A percentile compares a stretch with the other conserved stretches of the same genome.
Evolutionary conservation across 2,329 filamentous ascomycete species (phyloP).

Genomic region (Hymenoscyphus scutula): DNA sequence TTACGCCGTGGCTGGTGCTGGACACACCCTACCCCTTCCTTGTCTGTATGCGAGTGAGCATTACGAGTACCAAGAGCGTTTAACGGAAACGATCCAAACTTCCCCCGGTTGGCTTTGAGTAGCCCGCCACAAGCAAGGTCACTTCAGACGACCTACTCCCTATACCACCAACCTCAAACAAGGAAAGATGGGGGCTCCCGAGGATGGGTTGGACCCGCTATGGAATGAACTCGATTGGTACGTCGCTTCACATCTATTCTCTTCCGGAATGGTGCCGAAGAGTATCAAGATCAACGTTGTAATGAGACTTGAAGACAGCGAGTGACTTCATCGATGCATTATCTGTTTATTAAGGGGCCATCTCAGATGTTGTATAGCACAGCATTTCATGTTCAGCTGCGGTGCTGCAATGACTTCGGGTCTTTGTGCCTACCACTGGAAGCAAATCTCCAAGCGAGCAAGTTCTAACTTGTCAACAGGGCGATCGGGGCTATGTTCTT

Average conservation of each 20-base stretch:
- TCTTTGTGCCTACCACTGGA: neutral
- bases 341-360: neutral
- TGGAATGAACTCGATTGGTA: conserved; percentile 36
- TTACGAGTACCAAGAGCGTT: neutral
- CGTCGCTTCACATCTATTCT: conserved; percentile 11
- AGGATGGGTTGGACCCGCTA: conserved; percentile 35
- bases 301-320: neutral
- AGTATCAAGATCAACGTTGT: neutral
- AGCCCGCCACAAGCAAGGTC: neutral
- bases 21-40: conserved; percentile 20
- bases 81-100: conserved; percentile 3
- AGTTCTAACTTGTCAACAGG: conserved; percentile 9
- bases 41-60: conserved; percentile 9
- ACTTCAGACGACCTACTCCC: neutral
- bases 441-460: neutral
- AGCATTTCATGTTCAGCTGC: neutral
- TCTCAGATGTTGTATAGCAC: neutral
- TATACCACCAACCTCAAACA: neutral
- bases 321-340: neutral
- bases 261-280: conserved; percentile 8
- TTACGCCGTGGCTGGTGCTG: conserved; percentile 19
- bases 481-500: conserved; percentile 21
- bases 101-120: neutral
- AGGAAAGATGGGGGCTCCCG: conserved; percentile 54
- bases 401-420: neutral